Evolutionary conservation across 2,329 filamentous ascomycete species (phyloP), one percentile per base, ranked within the genome.

Genomic region (Magnaporthales sp.): DNA sequence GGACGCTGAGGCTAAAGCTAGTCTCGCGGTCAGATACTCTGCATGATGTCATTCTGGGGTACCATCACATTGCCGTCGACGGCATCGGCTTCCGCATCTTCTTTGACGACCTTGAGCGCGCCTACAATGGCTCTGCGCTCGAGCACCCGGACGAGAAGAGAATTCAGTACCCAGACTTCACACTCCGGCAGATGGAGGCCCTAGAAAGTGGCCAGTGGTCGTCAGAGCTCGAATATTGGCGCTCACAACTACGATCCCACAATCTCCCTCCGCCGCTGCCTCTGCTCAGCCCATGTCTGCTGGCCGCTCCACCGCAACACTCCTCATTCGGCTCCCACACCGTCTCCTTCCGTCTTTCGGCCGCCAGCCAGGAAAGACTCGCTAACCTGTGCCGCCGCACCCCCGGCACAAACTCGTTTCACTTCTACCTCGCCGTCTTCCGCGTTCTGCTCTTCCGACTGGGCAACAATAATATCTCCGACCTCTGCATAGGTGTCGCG

Each of bases 401-500:
- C 22, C 26, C 30, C 3, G 60, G 56, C 7, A 22, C 62, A 83
- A 0, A 74, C 73, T 11, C 69, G 72, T 8, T 76, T 77, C 27
- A 67, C 73, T 66, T 79, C 68, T 74, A 77, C 68, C 70, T 80
- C 2, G 72, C 75, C 4, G 73, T 70, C 0, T 72, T 80, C 46
- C 67, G 75, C 26, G 68, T 69, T 0, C 65, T 80, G 3, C 70
- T 80, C 0, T 69, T 67, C 30, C 70, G 72, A 2, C 69, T 75
- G 30, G 30, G 5, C 15, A 29, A 70, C 0, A 69, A 72, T 0
- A 27, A 60, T 10, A 66, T 63, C 0, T 68, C 74, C 0, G 75
- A 80, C 26, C 22, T 81, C 11, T 75, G 70, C 63, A 78, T 81
- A 64, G 79, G 79, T 19, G 71, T 81, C 13, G 75, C 75, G 1